Base-by-base conservation (phyloP, 202 grass and related monocot species). In the Elaeis oleifera region DNA sequence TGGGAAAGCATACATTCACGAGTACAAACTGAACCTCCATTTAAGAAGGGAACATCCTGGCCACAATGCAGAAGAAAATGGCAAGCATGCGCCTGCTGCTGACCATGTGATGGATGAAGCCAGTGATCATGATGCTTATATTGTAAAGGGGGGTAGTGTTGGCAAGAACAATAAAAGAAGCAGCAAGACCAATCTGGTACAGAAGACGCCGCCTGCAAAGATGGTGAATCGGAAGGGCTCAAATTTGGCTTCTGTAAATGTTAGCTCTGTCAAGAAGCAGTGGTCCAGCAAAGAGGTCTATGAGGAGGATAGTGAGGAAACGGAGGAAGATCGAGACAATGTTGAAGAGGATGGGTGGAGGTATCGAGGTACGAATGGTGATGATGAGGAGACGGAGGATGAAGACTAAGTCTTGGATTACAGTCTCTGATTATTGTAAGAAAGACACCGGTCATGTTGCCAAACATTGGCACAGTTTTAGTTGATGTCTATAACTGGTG, bases 1-100 rank as follows among this genome's bases (percentile, higher is more conserved):
- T 49, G 79, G 71, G 32, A 96, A 91, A 88, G 79, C 92, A 51
- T 96, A 91, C 68, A 96, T 96, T 32, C 92, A 96, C 36, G 7
- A 72, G 58, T 96, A 91, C 76, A 91, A 96, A 80, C 70, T 96
- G 61, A 96, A 96, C 50, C 87, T 96, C 23, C 87, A 96, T 76
- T 59, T 91, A 11, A 91, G 79, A 73, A 85, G 79, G 28, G 81
- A 91, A 51, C 92, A 91, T 75, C 92, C 87, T 31, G 75, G 84
- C 19, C 84, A 90, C 6, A 60, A 49, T 20, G 67, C 72, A 58
- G 84, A 85, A 70, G 77, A 83, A 59, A 86, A 76, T 50, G 73
- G 79, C 48, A 90, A 81, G 71, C 19, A 58, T 18, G 11, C 54
- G 23, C 67, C 64, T 49, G 25, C 59, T 59, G 61, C 60, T 17